These are phyloP conservation scores for Ceratocystis huliohia DNA, from an alignment of 2,329 filamentous ascomycete genomes.

Conservation along the genomic window DNA sequence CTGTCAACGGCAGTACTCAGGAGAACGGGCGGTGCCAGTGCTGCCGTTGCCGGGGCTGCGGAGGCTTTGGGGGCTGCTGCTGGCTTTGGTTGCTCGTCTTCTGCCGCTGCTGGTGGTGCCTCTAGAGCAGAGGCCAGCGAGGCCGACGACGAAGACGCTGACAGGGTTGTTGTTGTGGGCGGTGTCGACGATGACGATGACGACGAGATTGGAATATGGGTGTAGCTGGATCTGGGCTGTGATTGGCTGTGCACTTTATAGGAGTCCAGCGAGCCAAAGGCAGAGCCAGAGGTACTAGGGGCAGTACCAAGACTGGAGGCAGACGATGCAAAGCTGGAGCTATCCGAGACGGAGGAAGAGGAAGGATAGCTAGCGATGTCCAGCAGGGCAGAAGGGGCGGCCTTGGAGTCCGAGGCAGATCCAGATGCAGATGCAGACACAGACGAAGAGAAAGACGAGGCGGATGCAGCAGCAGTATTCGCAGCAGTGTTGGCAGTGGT, in stretches of 20 bases:
- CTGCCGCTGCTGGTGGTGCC: not conserved
- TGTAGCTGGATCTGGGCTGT: not conserved
- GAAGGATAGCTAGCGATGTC: not conserved
- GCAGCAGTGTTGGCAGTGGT: not conserved
- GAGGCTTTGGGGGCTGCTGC: not conserved
- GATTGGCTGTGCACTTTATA: conserved; percentile 3
- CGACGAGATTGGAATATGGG: not conserved
- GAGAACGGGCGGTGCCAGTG: not conserved
- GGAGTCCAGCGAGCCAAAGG: not conserved
- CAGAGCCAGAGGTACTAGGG: not conserved
- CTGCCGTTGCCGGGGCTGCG: not conserved
- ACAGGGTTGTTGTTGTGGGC: not conserved
- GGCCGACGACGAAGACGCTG: too few relatives aligned
- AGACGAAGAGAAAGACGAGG: not conserved
- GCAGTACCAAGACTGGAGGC: not conserved
- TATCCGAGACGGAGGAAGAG: not conserved
- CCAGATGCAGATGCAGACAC: not conserved
- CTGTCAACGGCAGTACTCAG: not conserved
- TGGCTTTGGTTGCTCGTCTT: not conserved
- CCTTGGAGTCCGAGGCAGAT: not conserved
- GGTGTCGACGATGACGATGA: not conserved
- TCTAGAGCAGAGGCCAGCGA: too few relatives aligned
- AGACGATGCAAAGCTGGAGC: not conserved
- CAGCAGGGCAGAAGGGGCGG: not conserved
- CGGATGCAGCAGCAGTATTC: not conserved